Evolutionary conservation across 306 rosid genomes (phyloP).

Genomic region (Castanea mollissima): DNA sequence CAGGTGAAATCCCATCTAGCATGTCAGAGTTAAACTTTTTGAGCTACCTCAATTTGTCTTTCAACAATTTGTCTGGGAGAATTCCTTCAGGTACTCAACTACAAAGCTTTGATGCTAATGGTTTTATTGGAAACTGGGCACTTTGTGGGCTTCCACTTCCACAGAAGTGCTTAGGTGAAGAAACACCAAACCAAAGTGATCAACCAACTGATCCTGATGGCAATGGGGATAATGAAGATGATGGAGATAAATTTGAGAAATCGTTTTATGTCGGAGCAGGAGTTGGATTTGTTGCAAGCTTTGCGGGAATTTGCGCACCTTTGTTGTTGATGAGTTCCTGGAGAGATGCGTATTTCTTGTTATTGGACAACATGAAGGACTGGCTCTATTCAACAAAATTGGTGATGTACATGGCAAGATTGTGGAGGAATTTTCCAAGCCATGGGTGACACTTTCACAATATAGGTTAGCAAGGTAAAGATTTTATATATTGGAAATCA

Average conservation of each 20-base stretch:
- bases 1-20: background rate
- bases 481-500: too few relatives aligned
- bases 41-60: conserved; percentile 13
- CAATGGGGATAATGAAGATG: background rate
- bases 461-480: too few relatives aligned
- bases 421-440: too few relatives aligned
- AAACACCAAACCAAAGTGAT: too few relatives aligned
- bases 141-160: conserved; percentile 32
- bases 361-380: background rate
- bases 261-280: conserved; percentile 22
- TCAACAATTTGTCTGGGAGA: background rate
- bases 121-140: conserved; percentile 15
- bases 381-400: too few relatives aligned
- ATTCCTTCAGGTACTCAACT: conserved; percentile 8
- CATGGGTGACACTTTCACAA: too few relatives aligned
- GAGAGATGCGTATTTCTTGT: too few relatives aligned
- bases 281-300: conserved; percentile 26
- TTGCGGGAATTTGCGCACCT: conserved; percentile 7
- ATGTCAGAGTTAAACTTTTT: background rate
- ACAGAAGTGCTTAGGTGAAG: conserved; percentile 14
- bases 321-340: too few relatives aligned
- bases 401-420: too few relatives aligned
- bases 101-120: conserved; percentile 7
- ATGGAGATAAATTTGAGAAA: background rate
- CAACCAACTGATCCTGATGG: background rate